These are phyloP conservation scores for Rhodotorula mucilaginosa DNA, from an alignment of 1,284 basidiomycete species.

Conservation along the genomic window DNA sequence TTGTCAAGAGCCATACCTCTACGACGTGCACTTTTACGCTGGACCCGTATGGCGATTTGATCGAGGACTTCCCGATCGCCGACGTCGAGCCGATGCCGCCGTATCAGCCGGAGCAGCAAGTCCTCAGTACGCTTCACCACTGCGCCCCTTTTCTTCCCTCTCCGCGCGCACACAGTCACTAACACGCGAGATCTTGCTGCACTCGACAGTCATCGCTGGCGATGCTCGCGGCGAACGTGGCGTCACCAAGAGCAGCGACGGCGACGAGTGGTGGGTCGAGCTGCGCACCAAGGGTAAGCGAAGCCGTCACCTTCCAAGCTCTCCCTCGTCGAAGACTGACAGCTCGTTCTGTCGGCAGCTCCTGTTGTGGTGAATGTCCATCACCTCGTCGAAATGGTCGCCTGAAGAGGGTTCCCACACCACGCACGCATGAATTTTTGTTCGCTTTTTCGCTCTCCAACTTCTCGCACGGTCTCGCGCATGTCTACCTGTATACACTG, in stretches of 20 bases:
- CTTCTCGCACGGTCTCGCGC: no score
- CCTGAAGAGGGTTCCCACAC: no score
- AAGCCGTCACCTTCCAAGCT: no score
- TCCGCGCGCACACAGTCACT: neutral
- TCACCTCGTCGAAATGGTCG: no score
- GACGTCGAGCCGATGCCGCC: slow-evolving; percentile 33
- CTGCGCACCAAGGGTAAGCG: slow-evolving; percentile 10
- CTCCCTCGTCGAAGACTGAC: no score
- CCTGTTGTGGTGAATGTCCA: no score
- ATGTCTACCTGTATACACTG: no score
- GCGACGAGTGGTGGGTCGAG: slow-evolving; percentile 41
- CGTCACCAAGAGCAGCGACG: slow-evolving; percentile 34
- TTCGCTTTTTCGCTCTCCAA: no score
- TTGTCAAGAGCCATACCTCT: slow-evolving; percentile 14
- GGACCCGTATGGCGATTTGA: slow-evolving; percentile 29
- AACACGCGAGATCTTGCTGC: neutral
- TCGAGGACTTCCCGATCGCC: slow-evolving; percentile 26
- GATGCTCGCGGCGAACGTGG: slow-evolving; percentile 35
- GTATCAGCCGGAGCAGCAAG: slow-evolving; percentile 30
- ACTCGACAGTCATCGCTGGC: slow-evolving; percentile 34
- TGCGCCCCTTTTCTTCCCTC: neutral
- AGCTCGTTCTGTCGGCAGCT: no score
- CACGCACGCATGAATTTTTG: no score
- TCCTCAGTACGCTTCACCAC: slow-evolving; percentile 19
- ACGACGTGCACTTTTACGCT: slow-evolving; percentile 24